A percentile compares a stretch with the other conserved stretches of the same genome.
These are phyloP conservation scores for Eutrema yunnanense DNA, from an alignment of 345 rosid genomes.

Conservation along the genomic window DNA sequence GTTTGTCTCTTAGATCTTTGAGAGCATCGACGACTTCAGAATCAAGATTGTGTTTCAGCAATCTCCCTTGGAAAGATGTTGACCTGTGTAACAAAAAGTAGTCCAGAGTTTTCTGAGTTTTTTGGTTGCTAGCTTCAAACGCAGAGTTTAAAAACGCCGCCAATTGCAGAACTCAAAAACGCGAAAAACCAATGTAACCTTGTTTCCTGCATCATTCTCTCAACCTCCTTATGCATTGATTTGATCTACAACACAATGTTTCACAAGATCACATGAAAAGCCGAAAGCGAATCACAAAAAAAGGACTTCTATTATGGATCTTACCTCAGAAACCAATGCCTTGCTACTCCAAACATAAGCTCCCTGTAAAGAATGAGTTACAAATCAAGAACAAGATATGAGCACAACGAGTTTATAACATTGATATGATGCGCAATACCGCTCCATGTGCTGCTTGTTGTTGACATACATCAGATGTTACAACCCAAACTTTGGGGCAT, in stretches of 20 bases:
- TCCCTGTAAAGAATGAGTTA: constrained; percentile 47
- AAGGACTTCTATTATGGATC: not conserved
- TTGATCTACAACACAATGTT: constrained; percentile 46
- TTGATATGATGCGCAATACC: constrained; percentile 30
- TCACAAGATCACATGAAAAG: not conserved
- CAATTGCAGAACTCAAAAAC: not conserved
- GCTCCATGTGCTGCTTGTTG: constrained; percentile 94
- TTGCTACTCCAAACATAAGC: constrained; percentile 93
- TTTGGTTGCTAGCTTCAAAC: not conserved
- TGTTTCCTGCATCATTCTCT: constrained; percentile 67
- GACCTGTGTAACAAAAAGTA: constrained; percentile 32
- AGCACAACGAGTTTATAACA: not conserved
- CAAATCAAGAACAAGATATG: constrained; percentile 7
- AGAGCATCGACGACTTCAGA: constrained; percentile 86
- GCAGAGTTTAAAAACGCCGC: not conserved
- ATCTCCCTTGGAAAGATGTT: constrained; percentile 73
- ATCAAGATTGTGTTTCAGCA: constrained; percentile 82
- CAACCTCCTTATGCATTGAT: constrained; percentile 67
- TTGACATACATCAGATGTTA: constrained; percentile 74
- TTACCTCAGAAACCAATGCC: constrained; percentile 87
- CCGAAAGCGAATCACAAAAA: not conserved
- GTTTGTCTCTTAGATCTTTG: constrained; percentile 66
- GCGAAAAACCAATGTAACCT: constrained; percentile 36
- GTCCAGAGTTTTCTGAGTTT: not conserved
- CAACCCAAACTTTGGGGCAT: constrained; percentile 95